These are phyloP conservation scores for Arctium lappa DNA, from an alignment of 129 eudicot genomes.

Conservation along the genomic window DNA sequence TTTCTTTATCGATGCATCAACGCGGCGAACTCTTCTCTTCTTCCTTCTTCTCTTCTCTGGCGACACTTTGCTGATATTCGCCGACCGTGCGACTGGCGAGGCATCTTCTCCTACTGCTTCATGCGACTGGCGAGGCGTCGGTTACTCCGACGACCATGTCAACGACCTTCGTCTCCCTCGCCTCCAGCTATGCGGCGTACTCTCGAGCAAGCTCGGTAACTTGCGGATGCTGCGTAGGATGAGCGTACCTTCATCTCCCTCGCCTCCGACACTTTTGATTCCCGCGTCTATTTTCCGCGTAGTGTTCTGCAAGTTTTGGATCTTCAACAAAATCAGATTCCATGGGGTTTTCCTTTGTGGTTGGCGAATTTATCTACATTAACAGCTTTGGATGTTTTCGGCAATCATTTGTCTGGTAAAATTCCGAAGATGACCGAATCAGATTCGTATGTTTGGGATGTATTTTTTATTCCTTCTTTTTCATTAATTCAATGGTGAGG, in stretches of 20 bases:
- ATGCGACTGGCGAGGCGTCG: slow-evolving; percentile 89
- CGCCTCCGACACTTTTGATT: slow-evolving; percentile 24
- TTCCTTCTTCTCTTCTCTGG: slow-evolving; percentile 5
- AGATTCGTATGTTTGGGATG: too few relatives aligned
- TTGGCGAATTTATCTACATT: slow-evolving; percentile 41
- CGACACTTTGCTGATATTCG: slow-evolving; percentile 22
- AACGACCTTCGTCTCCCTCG: slow-evolving; percentile 65
- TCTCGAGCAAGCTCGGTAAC: slow-evolving; percentile 38
- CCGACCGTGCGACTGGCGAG: slow-evolving; percentile 34
- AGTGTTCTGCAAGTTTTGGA: slow-evolving; percentile 56
- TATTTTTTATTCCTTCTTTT: too few relatives aligned
- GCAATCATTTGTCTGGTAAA: slow-evolving; percentile 54
- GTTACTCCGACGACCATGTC: slow-evolving; percentile 48
- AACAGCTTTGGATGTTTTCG: slow-evolving; percentile 60
- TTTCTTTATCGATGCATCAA: background rate
- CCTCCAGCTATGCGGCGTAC: slow-evolving; percentile 54
- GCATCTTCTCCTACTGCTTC: slow-evolving; percentile 59
- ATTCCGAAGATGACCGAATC: slow-evolving; percentile 17
- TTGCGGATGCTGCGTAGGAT: slow-evolving; percentile 62
- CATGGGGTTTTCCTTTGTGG: slow-evolving; percentile 55
- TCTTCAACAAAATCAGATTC: slow-evolving; percentile 57
- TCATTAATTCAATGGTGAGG: too few relatives aligned
- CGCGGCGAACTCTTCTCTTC: background rate
- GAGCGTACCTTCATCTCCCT: slow-evolving; percentile 60
- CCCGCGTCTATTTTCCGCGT: slow-evolving; percentile 53